Evolutionary conservation across 768 basidiomycete genomes (phyloP), one percentile per base, ranked within the genome.

Genomic region (Mycena pura): DNA sequence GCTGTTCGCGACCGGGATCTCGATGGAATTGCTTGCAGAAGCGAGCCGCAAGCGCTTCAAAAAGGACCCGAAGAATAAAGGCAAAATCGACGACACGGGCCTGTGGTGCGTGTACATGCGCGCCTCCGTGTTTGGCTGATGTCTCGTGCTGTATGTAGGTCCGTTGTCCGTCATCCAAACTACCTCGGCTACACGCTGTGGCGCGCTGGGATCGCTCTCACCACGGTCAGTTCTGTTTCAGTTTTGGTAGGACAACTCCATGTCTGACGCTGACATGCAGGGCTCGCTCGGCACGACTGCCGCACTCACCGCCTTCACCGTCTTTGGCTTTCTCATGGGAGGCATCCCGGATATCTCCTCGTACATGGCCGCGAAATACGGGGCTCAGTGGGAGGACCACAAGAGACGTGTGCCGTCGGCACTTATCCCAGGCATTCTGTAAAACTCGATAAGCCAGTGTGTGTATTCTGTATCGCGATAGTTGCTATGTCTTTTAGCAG

Each of bases 161-260:
- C 58, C 6, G 31, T 72, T 24, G 70, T 67, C 19, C 64, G 71
- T 14, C 71, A 72, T 43, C 65, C 68, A 9, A 72, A 72, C 22
- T 72, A 70, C 34, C 62, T 65, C 9, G 71, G 71, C 8, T 69
- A 70, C 40, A 53, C 57, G 17, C 54, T 72, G 49, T 70, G 70
- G 70, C 59, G 69, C 36, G 44, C 57, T 3, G 71, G 71, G 13
- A 69, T 66, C 40, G 65, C 67, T 4, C 57, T 70, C 9, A 53
- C 69, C 3, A 58, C 64, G 3, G 64, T 65, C 4, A 40, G 49
- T 51, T 38, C 28, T 15, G 4, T 13, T 27, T 29, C 46, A 21
- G 7, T 55, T 22, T 9, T 11, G 36, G 27, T 41, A 5, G 17
- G 8, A 9, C 5, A 11, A 11, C 21, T 22, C 17, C 9, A 15